A percentile compares a stretch with the other conserved stretches of the same genome.
Conservation (phyloP, 208 protist species). For the Crithidia bombi region DNA sequence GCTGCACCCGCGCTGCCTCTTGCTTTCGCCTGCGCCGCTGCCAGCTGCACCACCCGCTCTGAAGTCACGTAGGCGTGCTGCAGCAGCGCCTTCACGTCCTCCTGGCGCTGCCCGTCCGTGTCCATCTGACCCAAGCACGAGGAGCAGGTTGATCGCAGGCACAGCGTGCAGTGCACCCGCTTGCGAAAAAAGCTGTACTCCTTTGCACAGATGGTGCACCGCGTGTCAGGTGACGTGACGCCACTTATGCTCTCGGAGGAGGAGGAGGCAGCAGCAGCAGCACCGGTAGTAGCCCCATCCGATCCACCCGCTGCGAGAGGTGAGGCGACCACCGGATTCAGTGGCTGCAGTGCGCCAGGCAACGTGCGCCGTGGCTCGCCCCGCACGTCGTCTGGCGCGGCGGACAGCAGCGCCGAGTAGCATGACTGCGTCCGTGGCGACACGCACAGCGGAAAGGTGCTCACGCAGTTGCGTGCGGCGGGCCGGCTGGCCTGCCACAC, state of each 20-base stretch:
- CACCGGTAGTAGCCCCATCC: background rate
- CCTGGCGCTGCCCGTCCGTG: constrained; percentile 30
- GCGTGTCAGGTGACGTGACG: constrained; percentile 18
- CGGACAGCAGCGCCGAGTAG: constrained; percentile 13
- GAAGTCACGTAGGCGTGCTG: constrained; percentile 27
- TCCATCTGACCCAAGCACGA: constrained; percentile 70
- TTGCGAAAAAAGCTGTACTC: constrained; percentile 81
- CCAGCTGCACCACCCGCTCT: constrained; percentile 29
- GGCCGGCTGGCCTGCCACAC: constrained; percentile 27
- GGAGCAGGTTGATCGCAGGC: constrained; percentile 59
- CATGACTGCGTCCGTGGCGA: constrained; percentile 36
- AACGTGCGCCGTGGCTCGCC: constrained; percentile 19
- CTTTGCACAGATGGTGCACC: constrained; percentile 68
- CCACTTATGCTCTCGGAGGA: background rate
- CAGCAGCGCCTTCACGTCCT: constrained; percentile 45
- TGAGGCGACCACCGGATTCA: constrained; percentile 7
- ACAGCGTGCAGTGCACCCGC: constrained; percentile 61
- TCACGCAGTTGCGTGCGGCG: constrained; percentile 21
- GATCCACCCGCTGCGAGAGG: constrained; percentile 9
- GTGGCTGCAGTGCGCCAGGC: background rate
- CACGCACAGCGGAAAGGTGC: constrained; percentile 10
- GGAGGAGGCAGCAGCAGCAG: background rate
- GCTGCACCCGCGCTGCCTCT: background rate
- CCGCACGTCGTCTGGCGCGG: constrained; percentile 24
- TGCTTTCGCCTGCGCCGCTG: constrained; percentile 14